Conservation (phyloP, 2,329 filamentous ascomycete genomes). For the Trichoderma breve region DNA sequence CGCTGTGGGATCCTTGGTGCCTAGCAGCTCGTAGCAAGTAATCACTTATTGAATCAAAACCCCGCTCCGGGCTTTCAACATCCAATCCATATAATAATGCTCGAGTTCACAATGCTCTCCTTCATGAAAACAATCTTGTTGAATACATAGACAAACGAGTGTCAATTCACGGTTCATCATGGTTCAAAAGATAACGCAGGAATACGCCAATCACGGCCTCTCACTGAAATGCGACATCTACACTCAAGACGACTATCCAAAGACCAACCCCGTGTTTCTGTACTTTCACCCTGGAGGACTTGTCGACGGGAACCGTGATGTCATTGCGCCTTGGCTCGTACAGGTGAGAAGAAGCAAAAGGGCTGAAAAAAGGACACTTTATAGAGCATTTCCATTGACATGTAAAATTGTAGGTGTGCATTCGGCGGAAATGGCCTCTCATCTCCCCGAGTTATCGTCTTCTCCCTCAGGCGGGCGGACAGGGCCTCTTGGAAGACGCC, state of each 20-base stretch:
- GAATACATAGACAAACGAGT: not conserved
- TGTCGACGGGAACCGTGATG: slow-evolving; percentile 32
- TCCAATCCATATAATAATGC: not conserved
- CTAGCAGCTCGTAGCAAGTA: not conserved
- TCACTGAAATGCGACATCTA: slow-evolving; percentile 39
- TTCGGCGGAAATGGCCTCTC: slow-evolving; percentile 34
- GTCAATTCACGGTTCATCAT: slow-evolving; percentile 17
- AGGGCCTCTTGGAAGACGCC: slow-evolving; percentile 33
- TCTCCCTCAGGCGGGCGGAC: slow-evolving; percentile 32
- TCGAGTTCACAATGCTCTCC: not conserved
- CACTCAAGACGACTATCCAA: slow-evolving; percentile 26
- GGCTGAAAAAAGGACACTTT: not conserved
- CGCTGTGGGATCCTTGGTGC: not conserved
- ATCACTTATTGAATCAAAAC: not conserved
- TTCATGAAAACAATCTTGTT: not conserved
- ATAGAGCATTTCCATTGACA: not conserved
- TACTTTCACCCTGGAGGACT: slow-evolving; percentile 40
- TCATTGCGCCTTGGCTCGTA: slow-evolving; percentile 38
- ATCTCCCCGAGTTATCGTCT: slow-evolving; percentile 38
- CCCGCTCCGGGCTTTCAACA: not conserved
- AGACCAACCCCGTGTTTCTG: slow-evolving; percentile 32
- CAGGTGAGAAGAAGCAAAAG: slow-evolving; percentile 26
- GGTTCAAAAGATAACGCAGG: slow-evolving; percentile 30
- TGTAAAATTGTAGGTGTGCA: slow-evolving; percentile 27
- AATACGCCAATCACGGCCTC: slow-evolving; percentile 33